A percentile compares a stretch with the other conserved stretches of the same genome.
Evolutionary conservation across 163 green algal species (phyloP).

Genomic region (Picocystis sp.): DNA sequence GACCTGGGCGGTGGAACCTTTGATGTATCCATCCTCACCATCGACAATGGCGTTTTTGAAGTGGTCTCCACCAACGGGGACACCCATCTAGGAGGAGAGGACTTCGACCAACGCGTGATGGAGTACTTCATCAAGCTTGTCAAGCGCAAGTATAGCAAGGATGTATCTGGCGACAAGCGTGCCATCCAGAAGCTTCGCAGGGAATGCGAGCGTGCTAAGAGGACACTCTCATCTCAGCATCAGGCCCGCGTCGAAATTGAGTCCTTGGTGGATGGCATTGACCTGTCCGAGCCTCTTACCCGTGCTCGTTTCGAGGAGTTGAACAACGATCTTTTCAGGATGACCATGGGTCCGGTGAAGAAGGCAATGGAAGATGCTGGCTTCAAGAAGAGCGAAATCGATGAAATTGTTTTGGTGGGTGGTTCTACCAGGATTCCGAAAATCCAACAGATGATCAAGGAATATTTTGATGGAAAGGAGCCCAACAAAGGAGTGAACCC

Average conservation of each 20-base stretch:
- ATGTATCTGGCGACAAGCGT: conserved; percentile 73
- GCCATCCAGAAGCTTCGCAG: conserved; percentile 85
- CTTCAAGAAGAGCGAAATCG: conserved; percentile 80
- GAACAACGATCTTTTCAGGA: conserved; percentile 95
- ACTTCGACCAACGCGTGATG: conserved; percentile 99
- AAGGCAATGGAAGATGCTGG: conserved; percentile 48
- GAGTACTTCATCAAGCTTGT: conserved; percentile 98
- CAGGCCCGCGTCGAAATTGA: conserved; percentile 55
- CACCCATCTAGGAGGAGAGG: conserved; percentile 94
- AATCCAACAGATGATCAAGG: conserved; percentile 87
- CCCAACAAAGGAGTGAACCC: conserved; percentile 98
- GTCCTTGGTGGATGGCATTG: conserved; percentile 28
- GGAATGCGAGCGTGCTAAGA: conserved; percentile 94
- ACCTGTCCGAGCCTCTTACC: conserved; percentile 65
- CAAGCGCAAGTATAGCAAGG: conserved; percentile 44
- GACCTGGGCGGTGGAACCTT: conserved; percentile 96
- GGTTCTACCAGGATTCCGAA: conserved; percentile 97
- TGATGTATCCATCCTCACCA: conserved; percentile 96
- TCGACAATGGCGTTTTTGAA: conserved; percentile 98
- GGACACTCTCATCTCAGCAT: conserved; percentile 82
- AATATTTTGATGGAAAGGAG: conserved; percentile 96
- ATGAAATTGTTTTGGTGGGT: conserved; percentile 97
- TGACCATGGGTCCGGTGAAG: conserved; percentile 90
- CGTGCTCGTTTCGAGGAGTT: conserved; percentile 97
- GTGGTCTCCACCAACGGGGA: conserved; percentile 82